Percentiles rank a stretch among this genome's conserved stretches.
These are phyloP conservation scores for Nitzschia sp. DNA, from an alignment of 108 stramenopile genomes.

Conservation along the genomic window DNA sequence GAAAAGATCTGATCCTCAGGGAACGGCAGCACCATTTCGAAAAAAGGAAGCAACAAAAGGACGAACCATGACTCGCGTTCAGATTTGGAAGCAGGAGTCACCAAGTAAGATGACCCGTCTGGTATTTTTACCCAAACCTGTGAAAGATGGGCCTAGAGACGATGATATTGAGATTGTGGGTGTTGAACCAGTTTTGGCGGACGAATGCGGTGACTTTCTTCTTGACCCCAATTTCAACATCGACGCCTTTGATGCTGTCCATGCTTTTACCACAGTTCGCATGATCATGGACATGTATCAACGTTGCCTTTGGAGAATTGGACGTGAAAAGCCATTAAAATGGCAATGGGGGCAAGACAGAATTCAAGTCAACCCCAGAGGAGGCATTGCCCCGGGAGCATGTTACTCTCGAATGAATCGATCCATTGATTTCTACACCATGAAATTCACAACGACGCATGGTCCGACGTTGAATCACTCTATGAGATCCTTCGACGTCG, in stretches of 20 bases:
- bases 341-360: background rate
- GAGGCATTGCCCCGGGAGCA: background rate
- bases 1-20: too few species aligned
- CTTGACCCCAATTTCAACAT: constrained; percentile 4
- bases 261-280: background rate
- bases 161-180: background rate
- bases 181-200: background rate
- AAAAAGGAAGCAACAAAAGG: too few species aligned
- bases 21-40: too few species aligned
- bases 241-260: background rate
- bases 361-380: background rate
- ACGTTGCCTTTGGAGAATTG: constrained; percentile 3
- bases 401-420: background rate
- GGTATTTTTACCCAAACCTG: background rate
- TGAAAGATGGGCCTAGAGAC: background rate
- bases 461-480: background rate
- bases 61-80: background rate
- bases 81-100: constrained; percentile 6
- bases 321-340: background rate
- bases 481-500: background rate
- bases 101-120: background rate
- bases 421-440: background rate
- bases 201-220: background rate
- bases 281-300: background rate
- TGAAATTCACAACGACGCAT: background rate